A percentile compares a stretch with the other conserved stretches of the same genome.
Evolutionary conservation across 1,284 basidiomycete genomes (phyloP).

Genomic region (Cyathus olla): DNA sequence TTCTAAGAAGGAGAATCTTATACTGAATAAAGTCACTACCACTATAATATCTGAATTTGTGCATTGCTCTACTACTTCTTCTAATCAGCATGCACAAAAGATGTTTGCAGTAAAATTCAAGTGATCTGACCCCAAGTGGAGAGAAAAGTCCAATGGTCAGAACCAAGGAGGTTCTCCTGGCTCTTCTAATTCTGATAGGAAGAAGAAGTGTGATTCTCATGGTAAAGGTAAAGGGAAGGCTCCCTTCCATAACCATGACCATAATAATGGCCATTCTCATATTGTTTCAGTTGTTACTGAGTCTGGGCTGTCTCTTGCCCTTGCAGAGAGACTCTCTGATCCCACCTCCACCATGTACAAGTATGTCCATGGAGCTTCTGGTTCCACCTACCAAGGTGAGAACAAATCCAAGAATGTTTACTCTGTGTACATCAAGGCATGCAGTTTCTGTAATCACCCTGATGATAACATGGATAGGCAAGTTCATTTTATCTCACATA

Average conservation of each 20-base stretch:
- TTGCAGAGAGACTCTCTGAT: background rate
- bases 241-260: background rate
- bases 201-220: constrained; percentile 4
- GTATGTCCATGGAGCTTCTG: background rate
- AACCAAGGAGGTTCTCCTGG: background rate
- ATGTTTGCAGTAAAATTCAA: constrained; percentile 6
- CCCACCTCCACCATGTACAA: background rate
- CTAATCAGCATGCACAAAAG: background rate
- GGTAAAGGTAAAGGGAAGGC: constrained; percentile 1
- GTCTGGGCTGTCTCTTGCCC: background rate
- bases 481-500: background rate
- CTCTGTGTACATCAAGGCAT: background rate
- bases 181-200: background rate
- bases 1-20: too few relatives aligned
- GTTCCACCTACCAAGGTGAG: background rate
- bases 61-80: too few relatives aligned
- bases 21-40: background rate
- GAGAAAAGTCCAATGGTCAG: background rate
- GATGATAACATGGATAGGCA: too few relatives aligned
- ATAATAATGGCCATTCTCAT: background rate
- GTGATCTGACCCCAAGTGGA: constrained; percentile 2
- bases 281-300: background rate
- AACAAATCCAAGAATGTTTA: too few relatives aligned
- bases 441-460: background rate
- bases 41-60: background rate